Percentiles rank a stretch among this genome's conserved stretches.
phyloP scores from a whole-genome alignment of 345 rosid species.

The Lenwebbia sp. region DNA sequence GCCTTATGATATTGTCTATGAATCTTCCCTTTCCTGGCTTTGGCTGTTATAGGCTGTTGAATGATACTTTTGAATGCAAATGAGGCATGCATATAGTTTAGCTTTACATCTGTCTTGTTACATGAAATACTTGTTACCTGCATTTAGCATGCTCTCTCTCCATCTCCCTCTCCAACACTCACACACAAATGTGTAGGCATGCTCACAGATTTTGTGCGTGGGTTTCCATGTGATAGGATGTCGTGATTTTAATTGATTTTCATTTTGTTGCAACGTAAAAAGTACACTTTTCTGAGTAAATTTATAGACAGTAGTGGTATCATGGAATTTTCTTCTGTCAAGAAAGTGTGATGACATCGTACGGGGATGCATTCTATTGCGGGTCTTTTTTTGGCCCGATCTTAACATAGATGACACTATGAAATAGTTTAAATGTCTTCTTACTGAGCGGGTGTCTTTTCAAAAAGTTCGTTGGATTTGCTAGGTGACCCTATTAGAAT shows the following conservation, averaged over 20 bases:
- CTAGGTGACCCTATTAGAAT: not conserved
- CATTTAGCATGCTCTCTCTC: not conserved
- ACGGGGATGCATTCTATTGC: not conserved
- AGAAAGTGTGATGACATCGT: not conserved
- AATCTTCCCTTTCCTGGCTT: not conserved
- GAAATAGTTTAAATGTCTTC: not conserved
- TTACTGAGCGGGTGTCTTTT: not conserved
- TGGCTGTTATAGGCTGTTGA: not conserved
- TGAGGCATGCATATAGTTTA: not conserved
- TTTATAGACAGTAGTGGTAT: not conserved
- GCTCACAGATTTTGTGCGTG: not conserved
- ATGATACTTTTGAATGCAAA: not conserved
- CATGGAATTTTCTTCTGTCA: not conserved
- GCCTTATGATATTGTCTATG: not conserved
- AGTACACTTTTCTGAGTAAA: not conserved
- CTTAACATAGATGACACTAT: not conserved
- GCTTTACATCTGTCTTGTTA: not conserved
- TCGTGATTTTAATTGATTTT: not conserved
- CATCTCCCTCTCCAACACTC: fast-evolving
- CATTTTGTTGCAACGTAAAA: not conserved
- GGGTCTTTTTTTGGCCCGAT: not conserved
- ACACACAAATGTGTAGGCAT: not conserved
- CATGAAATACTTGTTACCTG: not conserved
- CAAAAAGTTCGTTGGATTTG: not conserved
- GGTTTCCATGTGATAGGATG: not conserved